A percentile compares a stretch with the other conserved stretches of the same genome.
Conservation (phyloP, 2,329 filamentous ascomycete species). For the Geosmithia flava region DNA sequence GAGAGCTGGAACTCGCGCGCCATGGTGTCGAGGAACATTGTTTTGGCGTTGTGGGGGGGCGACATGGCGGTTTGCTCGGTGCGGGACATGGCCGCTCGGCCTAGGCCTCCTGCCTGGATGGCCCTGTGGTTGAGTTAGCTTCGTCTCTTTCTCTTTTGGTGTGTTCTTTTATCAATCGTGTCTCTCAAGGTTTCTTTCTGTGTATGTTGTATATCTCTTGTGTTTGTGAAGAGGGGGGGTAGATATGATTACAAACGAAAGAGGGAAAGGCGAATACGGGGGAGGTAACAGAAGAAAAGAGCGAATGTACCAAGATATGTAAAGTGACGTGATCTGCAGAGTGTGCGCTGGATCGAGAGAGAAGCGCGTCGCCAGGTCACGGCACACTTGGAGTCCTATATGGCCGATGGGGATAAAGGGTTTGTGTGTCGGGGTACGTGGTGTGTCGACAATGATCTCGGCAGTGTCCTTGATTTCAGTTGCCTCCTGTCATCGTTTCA, state of each 20-base stretch:
- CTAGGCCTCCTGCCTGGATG: slow-evolving; percentile 21
- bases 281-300: no score
- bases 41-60: slow-evolving; percentile 17
- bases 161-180: no score
- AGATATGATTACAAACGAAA: neutral
- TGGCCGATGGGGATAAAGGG: slow-evolving; percentile 26
- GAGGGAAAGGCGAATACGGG: neutral
- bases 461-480: slow-evolving; percentile 21
- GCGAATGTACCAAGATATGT: slow-evolving; percentile 19
- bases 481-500: slow-evolving; percentile 15
- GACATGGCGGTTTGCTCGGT: slow-evolving; percentile 17
- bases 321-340: slow-evolving; percentile 26
- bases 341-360: slow-evolving; percentile 15
- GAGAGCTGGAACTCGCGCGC: slow-evolving; percentile 14
- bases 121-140: slow-evolving; percentile 7
- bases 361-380: slow-evolving; percentile 15
- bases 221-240: neutral
- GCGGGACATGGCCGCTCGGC: slow-evolving; percentile 20
- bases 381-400: slow-evolving; percentile 20
- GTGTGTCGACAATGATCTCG: slow-evolving; percentile 11
- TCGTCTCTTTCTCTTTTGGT: neutral
- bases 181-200: no score
- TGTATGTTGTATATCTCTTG: no score
- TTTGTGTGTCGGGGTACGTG: slow-evolving; percentile 14
- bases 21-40: slow-evolving; percentile 22